Evolutionary conservation across 2,329 filamentous ascomycete species (phyloP).

Genomic region (Xylaria arbuscula): DNA sequence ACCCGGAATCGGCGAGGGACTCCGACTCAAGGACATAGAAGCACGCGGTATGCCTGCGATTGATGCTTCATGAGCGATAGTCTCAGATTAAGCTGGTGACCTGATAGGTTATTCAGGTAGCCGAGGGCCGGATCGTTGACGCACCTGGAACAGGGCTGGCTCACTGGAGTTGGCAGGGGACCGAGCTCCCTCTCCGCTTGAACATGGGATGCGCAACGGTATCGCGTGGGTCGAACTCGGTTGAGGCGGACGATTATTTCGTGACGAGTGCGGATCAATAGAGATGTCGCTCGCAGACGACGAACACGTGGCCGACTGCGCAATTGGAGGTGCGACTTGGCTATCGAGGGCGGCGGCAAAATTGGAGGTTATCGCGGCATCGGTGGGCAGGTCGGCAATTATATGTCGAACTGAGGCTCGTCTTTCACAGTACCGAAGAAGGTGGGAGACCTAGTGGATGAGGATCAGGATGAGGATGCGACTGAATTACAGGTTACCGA

Average conservation of each 20-base stretch:
- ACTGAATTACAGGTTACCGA: not conserved
- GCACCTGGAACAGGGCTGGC: slow-evolving; percentile 69
- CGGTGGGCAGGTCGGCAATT: not conserved
- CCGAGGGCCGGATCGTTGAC: slow-evolving; percentile 45
- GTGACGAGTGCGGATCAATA: slow-evolving; percentile 58
- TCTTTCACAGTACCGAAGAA: not conserved
- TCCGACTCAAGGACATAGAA: slow-evolving; percentile 86
- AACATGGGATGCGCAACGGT: slow-evolving; percentile 50
- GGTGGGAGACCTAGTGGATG: not conserved
- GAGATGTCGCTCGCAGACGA: slow-evolving; percentile 63
- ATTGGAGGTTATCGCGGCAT: slow-evolving; percentile 7
- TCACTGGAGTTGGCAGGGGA: slow-evolving; percentile 54
- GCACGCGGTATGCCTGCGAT: slow-evolving; percentile 64
- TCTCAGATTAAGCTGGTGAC: slow-evolving; percentile 29
- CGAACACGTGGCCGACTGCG: slow-evolving; percentile 59
- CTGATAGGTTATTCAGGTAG: slow-evolving; percentile 26
- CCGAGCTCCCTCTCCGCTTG: slow-evolving; percentile 56
- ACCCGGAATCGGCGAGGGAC: slow-evolving; percentile 83
- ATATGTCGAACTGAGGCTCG: not conserved
- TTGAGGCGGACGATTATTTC: slow-evolving; percentile 58
- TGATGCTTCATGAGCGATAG: slow-evolving; percentile 25
- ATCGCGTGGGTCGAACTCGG: slow-evolving; percentile 50
- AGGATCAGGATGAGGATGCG: not conserved
- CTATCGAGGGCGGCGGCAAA: slow-evolving; percentile 7
- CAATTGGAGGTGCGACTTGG: slow-evolving; percentile 57